A percentile compares a stretch with the other conserved stretches of the same genome.
phyloP scores from a whole-genome alignment of 208 protist genomes.

The Crithidia thermophila region DNA sequence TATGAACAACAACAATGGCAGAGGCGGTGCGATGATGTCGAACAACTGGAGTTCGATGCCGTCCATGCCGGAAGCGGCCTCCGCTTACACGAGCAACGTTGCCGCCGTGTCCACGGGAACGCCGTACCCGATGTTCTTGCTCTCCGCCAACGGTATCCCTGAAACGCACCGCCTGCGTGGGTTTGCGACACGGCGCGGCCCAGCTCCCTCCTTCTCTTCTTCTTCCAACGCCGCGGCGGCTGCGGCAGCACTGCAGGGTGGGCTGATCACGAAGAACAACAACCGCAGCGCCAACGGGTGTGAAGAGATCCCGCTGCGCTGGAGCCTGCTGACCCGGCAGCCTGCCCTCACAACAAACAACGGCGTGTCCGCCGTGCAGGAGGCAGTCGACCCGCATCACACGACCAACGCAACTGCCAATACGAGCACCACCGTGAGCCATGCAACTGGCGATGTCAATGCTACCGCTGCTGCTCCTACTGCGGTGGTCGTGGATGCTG shows the following conservation, averaged over 20 bases:
- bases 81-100: slow-evolving; percentile 24
- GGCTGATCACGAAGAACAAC: slow-evolving; percentile 21
- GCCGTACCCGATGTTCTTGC: slow-evolving; percentile 30
- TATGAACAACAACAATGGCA: background rate
- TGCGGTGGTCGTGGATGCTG: background rate
- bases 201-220: too few relatives aligned
- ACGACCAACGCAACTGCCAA: background rate
- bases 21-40: background rate
- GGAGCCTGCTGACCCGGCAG: slow-evolving; percentile 28
- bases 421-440: background rate
- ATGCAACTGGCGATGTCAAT: too few relatives aligned
- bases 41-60: slow-evolving; percentile 15
- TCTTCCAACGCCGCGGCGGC: background rate
- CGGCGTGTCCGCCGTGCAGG: background rate
- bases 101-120: slow-evolving; percentile 19
- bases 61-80: slow-evolving; percentile 1
- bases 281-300: slow-evolving; percentile 34
- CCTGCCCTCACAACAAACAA: background rate
- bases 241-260: background rate
- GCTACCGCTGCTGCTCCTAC: background rate
- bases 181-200: slow-evolving; percentile 2
- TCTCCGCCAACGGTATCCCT: slow-evolving; percentile 30
- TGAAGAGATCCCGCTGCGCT: slow-evolving; percentile 31
- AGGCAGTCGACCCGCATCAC: background rate
- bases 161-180: slow-evolving; percentile 32